Evolutionary conservation across 768 basidiomycete species (phyloP).

Genomic region (Lactifluus pinguis): DNA sequence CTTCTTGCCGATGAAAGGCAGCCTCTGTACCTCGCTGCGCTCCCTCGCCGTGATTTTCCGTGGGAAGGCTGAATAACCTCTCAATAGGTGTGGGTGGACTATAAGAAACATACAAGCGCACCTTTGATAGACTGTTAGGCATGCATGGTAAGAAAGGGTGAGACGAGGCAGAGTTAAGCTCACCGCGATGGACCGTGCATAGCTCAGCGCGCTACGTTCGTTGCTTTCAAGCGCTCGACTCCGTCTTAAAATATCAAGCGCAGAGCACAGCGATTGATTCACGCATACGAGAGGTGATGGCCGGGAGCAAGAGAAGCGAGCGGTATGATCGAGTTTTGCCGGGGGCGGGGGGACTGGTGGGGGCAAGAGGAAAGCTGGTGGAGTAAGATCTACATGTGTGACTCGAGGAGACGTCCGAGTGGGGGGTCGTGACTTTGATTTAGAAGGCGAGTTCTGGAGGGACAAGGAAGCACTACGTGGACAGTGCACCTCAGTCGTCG

Average conservation of each 20-base stretch:
- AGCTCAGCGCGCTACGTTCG: constrained; percentile 57
- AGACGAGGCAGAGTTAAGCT: not conserved
- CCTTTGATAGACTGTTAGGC: constrained; percentile 40
- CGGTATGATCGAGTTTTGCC: constrained; percentile 25
- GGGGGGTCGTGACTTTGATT: not conserved
- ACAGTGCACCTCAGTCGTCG: constrained; percentile 38
- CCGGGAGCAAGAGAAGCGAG: constrained; percentile 51
- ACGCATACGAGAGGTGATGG: constrained; percentile 57
- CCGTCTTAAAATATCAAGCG: constrained; percentile 49
- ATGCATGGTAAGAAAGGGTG: not conserved
- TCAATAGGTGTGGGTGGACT: not conserved
- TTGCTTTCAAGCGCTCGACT: constrained; percentile 60
- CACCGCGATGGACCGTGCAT: constrained; percentile 65
- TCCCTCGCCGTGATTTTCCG: constrained; percentile 23
- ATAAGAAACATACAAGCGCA: constrained; percentile 14
- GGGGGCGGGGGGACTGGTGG: constrained; percentile 18
- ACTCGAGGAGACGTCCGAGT: not conserved
- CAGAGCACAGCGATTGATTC: constrained; percentile 54
- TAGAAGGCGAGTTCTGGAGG: not conserved
- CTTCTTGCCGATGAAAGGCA: constrained; percentile 35
- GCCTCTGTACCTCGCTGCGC: constrained; percentile 22
- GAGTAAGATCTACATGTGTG: not conserved
- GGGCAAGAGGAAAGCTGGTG: constrained; percentile 21
- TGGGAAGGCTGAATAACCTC: constrained; percentile 25
- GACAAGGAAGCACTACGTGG: constrained; percentile 25